Evolutionary conservation across 371 early-diverging fungal species (phyloP), one percentile per base, ranked within the genome.

Genomic region (Mortierella sp.): DNA sequence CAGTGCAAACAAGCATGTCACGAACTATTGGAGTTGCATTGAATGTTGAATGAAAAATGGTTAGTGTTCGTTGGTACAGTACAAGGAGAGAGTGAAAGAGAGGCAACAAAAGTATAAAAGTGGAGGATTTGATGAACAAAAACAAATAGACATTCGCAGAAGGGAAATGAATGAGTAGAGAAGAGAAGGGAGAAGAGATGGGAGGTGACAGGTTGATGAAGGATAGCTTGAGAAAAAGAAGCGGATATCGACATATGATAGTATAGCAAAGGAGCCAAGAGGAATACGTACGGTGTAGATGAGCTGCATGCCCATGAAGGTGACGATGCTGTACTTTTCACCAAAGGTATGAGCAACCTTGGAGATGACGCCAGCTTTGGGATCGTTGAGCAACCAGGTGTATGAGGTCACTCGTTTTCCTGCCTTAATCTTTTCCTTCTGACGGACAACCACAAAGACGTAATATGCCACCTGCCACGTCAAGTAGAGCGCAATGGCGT

Each of bases 391-490:
- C 54, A 95, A 74, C 93, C 93, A 95, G 0, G 93, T 94, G 76
- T 93, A 94, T 4, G 92, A 92, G 1, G 95, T 94, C 35, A 93
- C 84, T 44, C 93, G 89, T 12, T 92, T 85, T 4, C 92, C 93
- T 2, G 90, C 88, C 71, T 91, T 88, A n/a, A 95, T 91, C 83
- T 95, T 95, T 77, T 93, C 93, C 60, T 89, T 87, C 68, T 90
- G 81, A 24, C 90, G 81, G 16, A 91, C 91, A 82, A 93, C 91
- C 43, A 95, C 93, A 70, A 94, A 92, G 14, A 92, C 58, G 77
- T 90, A 94, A 73, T 95, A 95, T 1, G 91, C 89, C 0, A 89
- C 79, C 86, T 95, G 95, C 95, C 95, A 95, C 29, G 92, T 87
- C 65, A 91, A 44, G 70, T 95, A 95, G 29, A 92, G 88, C 0